Conservation (phyloP, 441 rosid species). For the Melastoma candidum region DNA sequence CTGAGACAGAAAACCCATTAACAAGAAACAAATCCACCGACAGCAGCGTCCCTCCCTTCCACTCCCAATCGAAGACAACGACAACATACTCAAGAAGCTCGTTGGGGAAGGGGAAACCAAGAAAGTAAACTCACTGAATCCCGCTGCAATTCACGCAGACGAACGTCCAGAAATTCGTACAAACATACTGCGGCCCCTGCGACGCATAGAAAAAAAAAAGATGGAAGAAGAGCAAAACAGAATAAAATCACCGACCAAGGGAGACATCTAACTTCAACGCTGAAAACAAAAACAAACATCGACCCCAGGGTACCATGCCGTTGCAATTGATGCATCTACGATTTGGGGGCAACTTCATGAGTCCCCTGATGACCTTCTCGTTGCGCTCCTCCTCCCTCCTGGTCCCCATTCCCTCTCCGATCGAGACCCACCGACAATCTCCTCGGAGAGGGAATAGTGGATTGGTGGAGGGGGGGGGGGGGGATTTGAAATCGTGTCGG, state of each 20-base stretch:
- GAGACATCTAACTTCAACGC: neutral
- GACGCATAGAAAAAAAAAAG: conserved; percentile 5
- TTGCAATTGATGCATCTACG: conserved; percentile 98
- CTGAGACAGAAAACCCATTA: no score
- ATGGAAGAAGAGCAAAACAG: neutral
- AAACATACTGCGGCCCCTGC: conserved; percentile 98
- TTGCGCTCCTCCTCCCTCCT: conserved; percentile 85
- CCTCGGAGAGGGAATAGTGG: neutral
- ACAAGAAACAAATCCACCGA: no score
- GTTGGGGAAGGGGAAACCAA: no score
- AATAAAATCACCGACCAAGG: neutral
- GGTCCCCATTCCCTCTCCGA: conserved; percentile 49
- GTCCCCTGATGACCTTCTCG: conserved; percentile 94
- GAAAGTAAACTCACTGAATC: conserved; percentile 65
- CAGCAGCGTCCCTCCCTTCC: no score
- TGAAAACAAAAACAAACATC: conserved; percentile 1
- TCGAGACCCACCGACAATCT: conserved; percentile 2
- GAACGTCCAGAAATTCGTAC: conserved; percentile 92
- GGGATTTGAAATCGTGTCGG: no score
- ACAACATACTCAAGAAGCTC: no score
- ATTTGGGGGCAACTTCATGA: conserved; percentile 97
- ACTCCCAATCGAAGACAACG: no score
- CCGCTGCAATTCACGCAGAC: conserved; percentile 88
- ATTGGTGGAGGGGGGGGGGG: no score
- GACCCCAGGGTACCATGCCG: conserved; percentile 44